Evolutionary conservation across 2,329 filamentous ascomycete genomes (phyloP).

Genomic region (Pseudogymnoascus sp.): DNA sequence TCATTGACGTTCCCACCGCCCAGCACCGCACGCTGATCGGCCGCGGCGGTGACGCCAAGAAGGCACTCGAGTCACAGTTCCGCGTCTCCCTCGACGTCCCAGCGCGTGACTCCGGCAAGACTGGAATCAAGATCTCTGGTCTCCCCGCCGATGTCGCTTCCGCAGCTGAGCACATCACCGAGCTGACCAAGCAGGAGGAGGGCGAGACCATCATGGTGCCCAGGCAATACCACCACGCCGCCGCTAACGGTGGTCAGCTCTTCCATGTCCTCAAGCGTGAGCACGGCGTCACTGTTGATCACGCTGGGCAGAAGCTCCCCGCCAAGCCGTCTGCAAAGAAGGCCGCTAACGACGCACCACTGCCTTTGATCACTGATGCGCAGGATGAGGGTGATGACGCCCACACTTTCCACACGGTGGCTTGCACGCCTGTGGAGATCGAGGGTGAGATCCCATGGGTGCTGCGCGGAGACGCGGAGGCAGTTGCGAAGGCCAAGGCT

Average conservation of each 20-base stretch:
- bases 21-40: constrained; percentile 91
- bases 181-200: constrained; percentile 75
- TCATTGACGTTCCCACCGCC: constrained; percentile 73
- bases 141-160: constrained; percentile 69
- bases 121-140: constrained; percentile 79
- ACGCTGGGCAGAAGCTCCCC: constrained; percentile 72
- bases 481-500: constrained; percentile 72
- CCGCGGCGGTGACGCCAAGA: constrained; percentile 79
- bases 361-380: constrained; percentile 93
- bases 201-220: constrained; percentile 83
- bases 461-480: constrained; percentile 69
- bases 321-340: constrained; percentile 50
- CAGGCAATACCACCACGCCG: constrained; percentile 68
- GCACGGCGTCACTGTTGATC: constrained; percentile 82
- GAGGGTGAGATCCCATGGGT: constrained; percentile 82
- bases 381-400: constrained; percentile 53
- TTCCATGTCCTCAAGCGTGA: constrained; percentile 86
- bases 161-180: constrained; percentile 76
- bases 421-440: constrained; percentile 37
- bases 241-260: constrained; percentile 85
- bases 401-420: constrained; percentile 77
- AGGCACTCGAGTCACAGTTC: constrained; percentile 78
- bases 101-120: constrained; percentile 75
- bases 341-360: constrained; percentile 50
- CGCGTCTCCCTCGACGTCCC: constrained; percentile 84